Evolutionary conservation across 306 rosid species (phyloP), one percentile per base, ranked within the genome.

Genomic region (Quillaja saponaria): DNA sequence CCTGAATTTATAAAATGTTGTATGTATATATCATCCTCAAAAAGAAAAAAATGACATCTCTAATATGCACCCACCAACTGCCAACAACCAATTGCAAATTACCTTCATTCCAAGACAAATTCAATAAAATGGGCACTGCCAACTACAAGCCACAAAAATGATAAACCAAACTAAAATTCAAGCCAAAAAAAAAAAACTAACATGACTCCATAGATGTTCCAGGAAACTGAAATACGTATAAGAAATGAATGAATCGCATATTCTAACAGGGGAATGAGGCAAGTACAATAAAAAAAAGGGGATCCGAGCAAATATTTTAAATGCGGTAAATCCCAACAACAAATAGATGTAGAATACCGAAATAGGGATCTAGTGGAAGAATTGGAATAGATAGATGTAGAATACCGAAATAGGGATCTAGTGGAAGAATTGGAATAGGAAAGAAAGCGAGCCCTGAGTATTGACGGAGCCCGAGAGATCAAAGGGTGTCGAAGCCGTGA

Each of bases 401-500:
- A 7, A 33, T 81, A 86, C 99, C 91, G 71, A 16, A 71, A 58
- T 25, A 80, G 40, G 78, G 84, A 86, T 81, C 96, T 68, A 81
- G 82, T n/a, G 63, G 87, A 49, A 15, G 80, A 71, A 34, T 70
- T 62, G 19, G 79, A 72, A 13, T 60, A 61, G 15, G 80, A 80
- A 49, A 80, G 83, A 47, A 84, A 58, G 5, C 94, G 99, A 68
- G 84, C 80, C 66, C 71, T 73, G 8, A 77, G 33, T 19, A 82
- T 63, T 58, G 49, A 77, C 5, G 85, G 60, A 71, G 81, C 82
- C 3, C 84, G 87, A 57, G 78, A 80, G 76, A 92, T 61, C 73
- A 86, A 79, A 28, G 91, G 88, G 50, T 80, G 79, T 21, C 96
- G 87, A 74, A 92, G 94, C 70, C 96, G 95, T 18, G 90, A 80